phyloP scores from a whole-genome alignment of 1,284 basidiomycete species.

The Ganoderma lingzhi region DNA sequence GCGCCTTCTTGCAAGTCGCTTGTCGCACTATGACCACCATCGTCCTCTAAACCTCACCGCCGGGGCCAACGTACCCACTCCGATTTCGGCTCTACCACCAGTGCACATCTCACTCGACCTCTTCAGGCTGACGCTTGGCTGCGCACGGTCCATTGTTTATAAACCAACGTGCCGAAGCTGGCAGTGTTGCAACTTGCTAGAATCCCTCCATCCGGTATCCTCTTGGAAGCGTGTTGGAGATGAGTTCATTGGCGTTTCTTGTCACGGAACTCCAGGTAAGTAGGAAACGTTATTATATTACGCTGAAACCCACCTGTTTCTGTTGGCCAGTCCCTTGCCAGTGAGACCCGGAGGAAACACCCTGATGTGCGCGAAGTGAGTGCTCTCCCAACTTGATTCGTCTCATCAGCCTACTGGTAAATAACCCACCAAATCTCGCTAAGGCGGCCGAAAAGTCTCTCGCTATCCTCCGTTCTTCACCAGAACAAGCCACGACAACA shows the following conservation, averaged over 20 bases:
- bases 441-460: constrained; percentile 88
- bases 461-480: constrained; percentile 77
- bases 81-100: background rate
- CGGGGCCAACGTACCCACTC: background rate
- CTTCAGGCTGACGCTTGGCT: background rate
- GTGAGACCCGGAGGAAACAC: constrained; percentile 83
- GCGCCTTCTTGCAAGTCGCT: background rate
- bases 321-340: constrained; percentile 67
- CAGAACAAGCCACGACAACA: constrained; percentile 71
- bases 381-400: constrained; percentile 4
- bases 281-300: background rate
- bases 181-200: background rate
- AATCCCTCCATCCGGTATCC: background rate
- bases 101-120: background rate
- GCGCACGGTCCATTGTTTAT: background rate
- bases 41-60: background rate
- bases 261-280: constrained; percentile 63
- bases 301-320: constrained; percentile 11
- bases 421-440: background rate
- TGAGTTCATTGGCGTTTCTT: constrained; percentile 63
- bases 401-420: background rate
- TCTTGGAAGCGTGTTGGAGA: constrained; percentile 30
- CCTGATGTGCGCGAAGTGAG: constrained; percentile 85
- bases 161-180: background rate
- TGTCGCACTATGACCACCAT: background rate